These are phyloP conservation scores for Dalbergia cultrata DNA, from an alignment of 306 rosid species.

Conservation along the genomic window DNA sequence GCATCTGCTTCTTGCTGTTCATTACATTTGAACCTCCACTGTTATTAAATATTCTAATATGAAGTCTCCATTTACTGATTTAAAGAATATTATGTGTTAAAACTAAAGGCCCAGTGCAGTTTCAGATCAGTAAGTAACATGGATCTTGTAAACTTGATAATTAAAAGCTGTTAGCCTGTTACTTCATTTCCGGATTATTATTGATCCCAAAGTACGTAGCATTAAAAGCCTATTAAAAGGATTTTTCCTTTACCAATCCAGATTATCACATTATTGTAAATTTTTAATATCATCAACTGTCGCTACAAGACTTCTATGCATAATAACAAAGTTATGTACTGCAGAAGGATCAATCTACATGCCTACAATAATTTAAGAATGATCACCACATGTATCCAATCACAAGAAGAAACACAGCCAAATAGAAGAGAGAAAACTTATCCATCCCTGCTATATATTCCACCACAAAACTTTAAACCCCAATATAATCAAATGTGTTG, in stretches of 20 bases:
- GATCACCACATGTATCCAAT: slow-evolving; percentile 31
- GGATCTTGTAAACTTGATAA: background rate
- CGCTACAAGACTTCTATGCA: slow-evolving; percentile 32
- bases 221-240: slow-evolving; percentile 15
- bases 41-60: slow-evolving; percentile 20
- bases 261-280: slow-evolving; percentile 16
- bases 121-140: slow-evolving; percentile 17
- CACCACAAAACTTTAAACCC: slow-evolving; percentile 10
- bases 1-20: slow-evolving; percentile 39
- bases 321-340: slow-evolving; percentile 9
- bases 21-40: slow-evolving; percentile 28
- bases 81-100: background rate
- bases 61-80: slow-evolving; percentile 29
- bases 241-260: slow-evolving; percentile 24
- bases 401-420: slow-evolving; percentile 34
- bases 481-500: slow-evolving; percentile 28
- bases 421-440: slow-evolving; percentile 37
- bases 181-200: slow-evolving; percentile 14
- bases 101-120: slow-evolving; percentile 12
- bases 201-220: slow-evolving; percentile 16
- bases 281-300: background rate
- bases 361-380: background rate
- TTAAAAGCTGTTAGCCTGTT: slow-evolving; percentile 12
- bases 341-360: slow-evolving; percentile 26
- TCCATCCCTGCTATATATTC: slow-evolving; percentile 18